Evolutionary conservation across 768 basidiomycete genomes (phyloP), one percentile per base, ranked within the genome.

Genomic region (Saitozyma podzolica): DNA sequence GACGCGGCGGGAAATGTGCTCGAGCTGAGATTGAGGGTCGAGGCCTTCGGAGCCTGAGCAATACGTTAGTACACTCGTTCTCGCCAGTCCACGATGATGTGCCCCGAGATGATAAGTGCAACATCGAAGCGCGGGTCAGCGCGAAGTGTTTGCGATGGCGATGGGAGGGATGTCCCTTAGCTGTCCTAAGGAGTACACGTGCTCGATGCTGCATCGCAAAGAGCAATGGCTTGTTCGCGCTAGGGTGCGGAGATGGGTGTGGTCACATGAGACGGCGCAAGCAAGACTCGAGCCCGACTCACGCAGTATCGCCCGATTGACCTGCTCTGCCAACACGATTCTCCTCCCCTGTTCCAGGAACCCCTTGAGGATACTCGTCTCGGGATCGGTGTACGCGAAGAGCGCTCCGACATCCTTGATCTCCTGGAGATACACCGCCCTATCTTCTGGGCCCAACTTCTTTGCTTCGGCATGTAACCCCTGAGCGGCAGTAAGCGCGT

Each of bases 231-330:
- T n/a, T n/a, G n/a, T n/a, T n/a, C n/a, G n/a, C n/a, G n/a, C n/a
- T n/a, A n/a, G n/a, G n/a, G n/a, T n/a, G n/a, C n/a, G n/a, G n/a
- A n/a, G n/a, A n/a, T n/a, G n/a, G n/a, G n/a, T n/a, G 29, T 53
- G 48, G 6, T 9, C 17, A 40, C 29, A 50, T 42, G 50, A 37
- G 1, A 53, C 8, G 48, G 17, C 6, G 49, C 11, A 51, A 50
- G 10, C 3, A 29, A 5, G 29, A 29, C 29, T 5, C 29, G 29
- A 29, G 29, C 5, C 5, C 5, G 1, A 83, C 90, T 75, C 69
- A 93, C 93, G 82, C 11, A 96, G 79, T 52, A 96, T 89, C 14
- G 92, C 93, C 50, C 85, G 83, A 67, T 94, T 89, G 48, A 98
- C 87, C 80, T 93, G 90, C 61, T 91, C 89, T 6, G 92, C 92